Conservation (phyloP, 495 filamentous ascomycete species). For the Aspergillus sparsus region DNA sequence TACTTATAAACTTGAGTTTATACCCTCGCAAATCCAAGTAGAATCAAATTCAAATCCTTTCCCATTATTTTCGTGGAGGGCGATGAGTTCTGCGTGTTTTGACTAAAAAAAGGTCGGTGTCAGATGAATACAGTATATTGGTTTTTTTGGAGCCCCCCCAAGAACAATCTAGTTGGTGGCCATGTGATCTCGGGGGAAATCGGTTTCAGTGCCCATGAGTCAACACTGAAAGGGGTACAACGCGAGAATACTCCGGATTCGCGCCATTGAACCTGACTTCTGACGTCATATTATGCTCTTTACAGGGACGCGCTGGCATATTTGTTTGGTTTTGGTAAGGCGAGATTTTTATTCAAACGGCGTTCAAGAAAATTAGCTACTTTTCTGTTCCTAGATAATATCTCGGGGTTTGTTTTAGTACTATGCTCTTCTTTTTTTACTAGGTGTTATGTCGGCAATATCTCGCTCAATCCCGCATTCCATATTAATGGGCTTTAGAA, state of each 20-base stretch:
- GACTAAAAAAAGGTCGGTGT: conserved; percentile 1
- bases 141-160: conserved; percentile 12
- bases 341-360: no score
- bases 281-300: conserved; percentile 5
- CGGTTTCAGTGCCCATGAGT: conserved; percentile 16
- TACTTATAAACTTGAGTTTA: background rate
- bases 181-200: conserved; percentile 18
- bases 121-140: conserved; percentile 9
- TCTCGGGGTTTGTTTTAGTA: background rate
- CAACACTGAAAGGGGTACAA: background rate
- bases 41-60: conserved; percentile 18
- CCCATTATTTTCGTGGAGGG: conserved; percentile 21
- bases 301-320: background rate
- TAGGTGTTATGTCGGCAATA: no score
- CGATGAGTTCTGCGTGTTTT: background rate
- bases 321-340: background rate
- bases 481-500: no score
- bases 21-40: conserved; percentile 6
- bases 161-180: background rate
- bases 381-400: no score
- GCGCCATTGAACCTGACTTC: background rate
- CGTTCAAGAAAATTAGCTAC: no score
- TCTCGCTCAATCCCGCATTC: no score
- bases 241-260: conserved; percentile 19
- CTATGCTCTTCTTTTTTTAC: no score